These are phyloP conservation scores for Botrytis galanthina DNA, from an alignment of 2,329 filamentous ascomycete species.

Conservation along the genomic window DNA sequence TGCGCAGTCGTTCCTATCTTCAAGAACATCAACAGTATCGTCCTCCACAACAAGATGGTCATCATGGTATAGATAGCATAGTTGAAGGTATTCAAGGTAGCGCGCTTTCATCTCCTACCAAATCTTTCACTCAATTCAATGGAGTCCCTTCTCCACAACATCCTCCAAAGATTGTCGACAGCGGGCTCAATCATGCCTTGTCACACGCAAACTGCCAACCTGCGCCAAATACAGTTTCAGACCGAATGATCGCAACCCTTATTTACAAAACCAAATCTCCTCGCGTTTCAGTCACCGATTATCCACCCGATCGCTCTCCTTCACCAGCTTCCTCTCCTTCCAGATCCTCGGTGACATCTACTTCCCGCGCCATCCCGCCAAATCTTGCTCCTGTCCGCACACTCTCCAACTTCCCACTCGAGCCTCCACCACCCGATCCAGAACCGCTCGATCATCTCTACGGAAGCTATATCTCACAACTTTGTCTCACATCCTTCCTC, in stretches of 20 bases:
- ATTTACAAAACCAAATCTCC: slow-evolving; percentile 55
- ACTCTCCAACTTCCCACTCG: slow-evolving; percentile 58
- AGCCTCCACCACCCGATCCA: slow-evolving; percentile 53
- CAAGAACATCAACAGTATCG: slow-evolving; percentile 64
- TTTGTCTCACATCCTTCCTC: slow-evolving; percentile 62
- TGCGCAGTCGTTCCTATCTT: slow-evolving; percentile 61
- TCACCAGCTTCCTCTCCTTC: slow-evolving; percentile 32
- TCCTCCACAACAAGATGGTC: slow-evolving; percentile 51
- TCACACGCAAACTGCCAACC: slow-evolving; percentile 63
- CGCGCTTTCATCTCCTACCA: slow-evolving; percentile 42
- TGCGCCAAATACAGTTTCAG: slow-evolving; percentile 46
- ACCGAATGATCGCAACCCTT: slow-evolving; percentile 59
- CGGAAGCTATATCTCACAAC: slow-evolving; percentile 62
- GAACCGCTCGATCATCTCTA: slow-evolving; percentile 64
- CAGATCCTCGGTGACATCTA: slow-evolving; percentile 9
- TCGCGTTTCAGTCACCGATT: slow-evolving; percentile 39
- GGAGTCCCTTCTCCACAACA: slow-evolving; percentile 59
- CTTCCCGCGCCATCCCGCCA: slow-evolving; percentile 34
- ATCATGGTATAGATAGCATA: slow-evolving; percentile 63
- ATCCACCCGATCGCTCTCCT: slow-evolving; percentile 40
- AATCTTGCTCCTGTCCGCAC: slow-evolving; percentile 57
- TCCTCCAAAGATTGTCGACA: slow-evolving; percentile 60
- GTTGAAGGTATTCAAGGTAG: slow-evolving; percentile 53
- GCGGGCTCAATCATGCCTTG: slow-evolving; percentile 59
- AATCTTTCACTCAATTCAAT: slow-evolving; percentile 51